Percentiles rank a stretch among this genome's conserved stretches.
These are phyloP conservation scores for Lathyrus oleraceus DNA, from an alignment of 306 rosid genomes.

Conservation along the genomic window DNA sequence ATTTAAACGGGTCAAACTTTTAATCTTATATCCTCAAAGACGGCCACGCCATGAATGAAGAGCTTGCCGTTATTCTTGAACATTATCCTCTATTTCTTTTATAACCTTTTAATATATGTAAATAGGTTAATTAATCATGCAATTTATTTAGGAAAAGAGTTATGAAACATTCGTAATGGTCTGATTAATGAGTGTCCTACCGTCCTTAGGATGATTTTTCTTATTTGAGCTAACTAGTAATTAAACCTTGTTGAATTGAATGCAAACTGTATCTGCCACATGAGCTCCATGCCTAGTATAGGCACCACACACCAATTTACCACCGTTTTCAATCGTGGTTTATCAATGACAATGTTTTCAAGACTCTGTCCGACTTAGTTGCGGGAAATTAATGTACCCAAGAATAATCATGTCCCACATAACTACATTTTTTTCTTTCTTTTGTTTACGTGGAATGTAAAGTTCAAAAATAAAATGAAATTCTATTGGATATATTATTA, in stretches of 20 bases:
- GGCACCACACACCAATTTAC: conserved; percentile 29
- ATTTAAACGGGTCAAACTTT: too few relatives aligned
- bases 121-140: too few relatives aligned
- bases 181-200: background rate
- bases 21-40: too few relatives aligned
- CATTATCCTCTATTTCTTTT: too few relatives aligned
- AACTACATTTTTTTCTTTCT: background rate
- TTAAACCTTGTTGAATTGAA: conserved; percentile 13
- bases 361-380: conserved; percentile 32
- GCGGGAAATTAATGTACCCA: conserved; percentile 8
- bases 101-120: too few relatives aligned
- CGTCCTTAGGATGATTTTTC: background rate
- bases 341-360: conserved; percentile 32
- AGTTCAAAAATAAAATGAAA: background rate
- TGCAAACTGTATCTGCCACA: conserved; percentile 46
- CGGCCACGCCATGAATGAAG: too few relatives aligned
- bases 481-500: background rate
- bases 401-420: conserved; percentile 3
- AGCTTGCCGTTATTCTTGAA: too few relatives aligned
- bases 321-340: conserved; percentile 33
- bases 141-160: too few relatives aligned
- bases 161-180: background rate
- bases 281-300: conserved; percentile 42
- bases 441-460: background rate
- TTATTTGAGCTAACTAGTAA: too few relatives aligned